Evolutionary conservation across 805 yeast genomes (phyloP).

Genomic region (Candida dajiaensis): DNA sequence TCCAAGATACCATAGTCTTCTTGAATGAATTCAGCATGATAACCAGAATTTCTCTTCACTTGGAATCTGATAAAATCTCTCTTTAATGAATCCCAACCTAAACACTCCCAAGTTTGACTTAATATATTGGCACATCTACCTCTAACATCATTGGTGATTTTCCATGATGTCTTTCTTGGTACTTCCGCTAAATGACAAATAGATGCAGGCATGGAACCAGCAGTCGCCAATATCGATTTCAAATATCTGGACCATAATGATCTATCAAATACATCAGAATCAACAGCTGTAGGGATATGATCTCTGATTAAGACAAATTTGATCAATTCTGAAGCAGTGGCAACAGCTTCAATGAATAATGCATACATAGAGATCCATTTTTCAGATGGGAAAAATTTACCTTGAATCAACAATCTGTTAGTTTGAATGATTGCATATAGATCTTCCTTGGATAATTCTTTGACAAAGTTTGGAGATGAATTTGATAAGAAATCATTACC

Average conservation of each 20-base stretch:
- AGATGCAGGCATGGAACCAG: constrained; percentile 62
- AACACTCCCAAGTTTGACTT: constrained; percentile 62
- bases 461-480: constrained; percentile 35
- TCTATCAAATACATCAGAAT: constrained; percentile 49
- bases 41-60: constrained; percentile 58
- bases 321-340: constrained; percentile 47
- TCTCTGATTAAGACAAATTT: constrained; percentile 42
- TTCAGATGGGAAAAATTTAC: constrained; percentile 56
- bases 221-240: constrained; percentile 49
- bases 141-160: constrained; percentile 59
- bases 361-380: constrained; percentile 72
- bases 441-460: constrained; percentile 36
- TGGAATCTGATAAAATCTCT: constrained; percentile 55
- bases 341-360: constrained; percentile 47
- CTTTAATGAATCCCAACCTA: constrained; percentile 57
- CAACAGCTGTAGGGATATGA: constrained; percentile 44
- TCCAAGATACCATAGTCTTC: constrained; percentile 55
- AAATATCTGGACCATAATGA: constrained; percentile 66
- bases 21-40: constrained; percentile 58
- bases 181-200: constrained; percentile 65
- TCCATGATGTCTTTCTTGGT: constrained; percentile 64
- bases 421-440: constrained; percentile 38
- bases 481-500: constrained; percentile 35
- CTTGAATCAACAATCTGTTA: constrained; percentile 44
- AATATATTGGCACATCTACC: constrained; percentile 50